phyloP scores from a whole-genome alignment of 2,329 filamentous ascomycete species.

The Samsoniella hepiali region DNA sequence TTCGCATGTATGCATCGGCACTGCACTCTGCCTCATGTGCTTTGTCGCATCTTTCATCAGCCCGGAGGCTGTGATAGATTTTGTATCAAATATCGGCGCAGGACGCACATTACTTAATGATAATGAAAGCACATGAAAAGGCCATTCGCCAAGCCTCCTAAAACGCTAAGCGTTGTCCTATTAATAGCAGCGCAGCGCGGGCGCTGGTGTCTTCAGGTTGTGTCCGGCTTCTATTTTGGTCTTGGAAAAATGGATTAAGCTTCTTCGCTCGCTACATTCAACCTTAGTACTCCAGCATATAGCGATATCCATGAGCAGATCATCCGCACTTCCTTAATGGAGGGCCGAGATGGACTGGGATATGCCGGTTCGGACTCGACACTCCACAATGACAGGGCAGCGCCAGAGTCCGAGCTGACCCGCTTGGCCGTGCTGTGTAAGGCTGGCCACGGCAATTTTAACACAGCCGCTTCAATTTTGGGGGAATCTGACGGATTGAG shows the following conservation, averaged over 20 bases:
- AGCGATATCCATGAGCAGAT: not conserved
- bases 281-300: too few relatives aligned
- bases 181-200: not conserved
- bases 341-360: not conserved
- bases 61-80: not conserved
- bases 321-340: not conserved
- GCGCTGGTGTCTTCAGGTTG: too few relatives aligned
- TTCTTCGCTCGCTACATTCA: not conserved
- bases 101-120: conserved; percentile 17
- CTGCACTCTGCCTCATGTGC: not conserved
- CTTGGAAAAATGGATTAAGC: not conserved
- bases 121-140: conserved; percentile 13
- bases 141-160: not conserved
- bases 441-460: not conserved
- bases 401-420: conserved; percentile 2
- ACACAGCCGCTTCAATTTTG: not conserved
- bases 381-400: not conserved
- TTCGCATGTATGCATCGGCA: not conserved
- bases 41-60: not conserved
- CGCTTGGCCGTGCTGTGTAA: not conserved
- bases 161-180: not conserved
- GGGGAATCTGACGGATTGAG: not conserved
- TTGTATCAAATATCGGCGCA: conserved; percentile 13
- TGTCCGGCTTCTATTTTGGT: not conserved
- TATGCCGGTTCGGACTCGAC: conserved; percentile 6